These are phyloP conservation scores for Torulaspora microellipsoides DNA, from an alignment of 805 yeast species.

Conservation along the genomic window DNA sequence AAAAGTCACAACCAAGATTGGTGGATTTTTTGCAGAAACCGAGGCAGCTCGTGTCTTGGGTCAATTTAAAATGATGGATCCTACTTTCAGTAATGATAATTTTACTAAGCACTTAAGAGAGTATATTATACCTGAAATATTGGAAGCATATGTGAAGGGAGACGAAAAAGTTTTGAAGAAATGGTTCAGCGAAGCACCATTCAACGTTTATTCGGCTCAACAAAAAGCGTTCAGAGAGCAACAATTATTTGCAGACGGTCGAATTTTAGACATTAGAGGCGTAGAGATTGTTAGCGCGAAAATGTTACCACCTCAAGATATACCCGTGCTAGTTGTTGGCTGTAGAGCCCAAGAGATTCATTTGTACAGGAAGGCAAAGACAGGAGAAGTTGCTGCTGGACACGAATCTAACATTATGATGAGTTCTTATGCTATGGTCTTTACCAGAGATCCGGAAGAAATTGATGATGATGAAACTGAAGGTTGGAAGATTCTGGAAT, in stretches of 20 bases:
- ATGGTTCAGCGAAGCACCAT: conserved; percentile 98
- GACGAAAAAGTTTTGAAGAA: conserved; percentile 75
- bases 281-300: conserved; percentile 88
- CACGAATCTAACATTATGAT: conserved; percentile 87
- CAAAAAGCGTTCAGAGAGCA: conserved; percentile 90
- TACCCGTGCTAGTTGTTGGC: conserved; percentile 88
- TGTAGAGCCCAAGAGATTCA: conserved; percentile 97
- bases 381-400: conserved; percentile 95
- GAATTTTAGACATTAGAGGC: conserved; percentile 89
- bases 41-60: conserved; percentile 91
- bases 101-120: conserved; percentile 83
- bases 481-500: conserved; percentile 95
- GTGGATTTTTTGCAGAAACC: conserved; percentile 91
- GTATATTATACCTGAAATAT: conserved; percentile 87
- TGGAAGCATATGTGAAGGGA: conserved; percentile 92
- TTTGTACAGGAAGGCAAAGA: conserved; percentile 79
- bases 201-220: conserved; percentile 87
- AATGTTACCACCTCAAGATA: conserved; percentile 81
- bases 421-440: conserved; percentile 94
- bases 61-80: conserved; percentile 84
- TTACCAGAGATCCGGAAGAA: conserved; percentile 89
- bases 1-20: conserved; percentile 71
- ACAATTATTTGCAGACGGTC: conserved; percentile 86
- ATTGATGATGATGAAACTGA: conserved; percentile 86
- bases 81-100: conserved; percentile 71